phyloP scores from a whole-genome alignment of 2,329 filamentous ascomycete species.

The Paecilomyces sp. region DNA sequence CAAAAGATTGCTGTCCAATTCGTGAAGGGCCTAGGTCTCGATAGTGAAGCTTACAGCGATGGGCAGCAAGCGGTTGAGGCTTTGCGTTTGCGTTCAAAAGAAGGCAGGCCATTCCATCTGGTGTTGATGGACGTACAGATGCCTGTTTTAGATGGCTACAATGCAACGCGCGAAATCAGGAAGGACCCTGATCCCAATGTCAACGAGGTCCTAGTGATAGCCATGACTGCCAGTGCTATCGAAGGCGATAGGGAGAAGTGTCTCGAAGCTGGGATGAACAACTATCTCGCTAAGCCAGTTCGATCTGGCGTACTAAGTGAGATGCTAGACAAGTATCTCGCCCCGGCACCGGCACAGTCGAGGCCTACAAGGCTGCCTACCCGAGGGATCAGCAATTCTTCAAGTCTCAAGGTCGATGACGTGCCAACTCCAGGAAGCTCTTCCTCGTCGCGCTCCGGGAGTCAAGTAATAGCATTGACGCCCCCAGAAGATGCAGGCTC shows the following conservation, averaged over 20 bases:
- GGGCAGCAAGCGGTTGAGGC: constrained; percentile 83
- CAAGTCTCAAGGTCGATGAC: constrained; percentile 16
- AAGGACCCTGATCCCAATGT: constrained; percentile 70
- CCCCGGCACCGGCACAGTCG: constrained; percentile 37
- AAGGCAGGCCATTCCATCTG: constrained; percentile 75
- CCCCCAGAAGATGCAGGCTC: background rate
- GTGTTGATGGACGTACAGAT: constrained; percentile 96
- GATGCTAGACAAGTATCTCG: constrained; percentile 66
- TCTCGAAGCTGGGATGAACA: constrained; percentile 93
- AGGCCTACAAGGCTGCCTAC: constrained; percentile 21
- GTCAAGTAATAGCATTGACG: constrained; percentile 6
- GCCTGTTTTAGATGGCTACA: constrained; percentile 87
- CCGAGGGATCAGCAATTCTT: constrained; percentile 19
- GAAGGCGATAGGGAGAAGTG: constrained; percentile 93
- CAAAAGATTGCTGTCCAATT: constrained; percentile 91
- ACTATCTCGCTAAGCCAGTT: constrained; percentile 94
- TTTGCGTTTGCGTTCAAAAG: constrained; percentile 62
- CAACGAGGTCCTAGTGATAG: constrained; percentile 80
- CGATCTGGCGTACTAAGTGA: constrained; percentile 76
- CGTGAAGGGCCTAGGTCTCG: constrained; percentile 76
- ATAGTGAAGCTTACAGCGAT: constrained; percentile 83
- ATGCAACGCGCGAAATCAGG: constrained; percentile 77
- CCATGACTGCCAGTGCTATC: constrained; percentile 94
- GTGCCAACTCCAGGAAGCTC: constrained; percentile 16
- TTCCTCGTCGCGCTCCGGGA: constrained; percentile 19